A percentile compares a stretch with the other conserved stretches of the same genome.
Evolutionary conservation across 108 stramenopile species (phyloP).

Genomic region (Cyclotella sp.): DNA sequence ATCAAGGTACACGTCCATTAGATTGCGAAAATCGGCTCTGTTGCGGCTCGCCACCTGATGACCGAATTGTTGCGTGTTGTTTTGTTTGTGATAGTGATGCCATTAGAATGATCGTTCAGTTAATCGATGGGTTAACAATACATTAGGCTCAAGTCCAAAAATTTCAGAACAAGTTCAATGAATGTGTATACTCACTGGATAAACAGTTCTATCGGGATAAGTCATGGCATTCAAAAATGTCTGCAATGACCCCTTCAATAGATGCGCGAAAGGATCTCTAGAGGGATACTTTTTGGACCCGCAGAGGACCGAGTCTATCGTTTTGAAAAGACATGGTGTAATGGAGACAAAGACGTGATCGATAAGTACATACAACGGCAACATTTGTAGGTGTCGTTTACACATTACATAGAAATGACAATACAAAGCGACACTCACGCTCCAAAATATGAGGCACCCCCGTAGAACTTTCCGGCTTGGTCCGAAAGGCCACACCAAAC

Average conservation of each 20-base stretch:
- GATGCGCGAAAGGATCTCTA: constrained; percentile 94
- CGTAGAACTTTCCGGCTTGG: constrained; percentile 77
- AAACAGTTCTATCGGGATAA: constrained; percentile 93
- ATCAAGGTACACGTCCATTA: constrained; percentile 90
- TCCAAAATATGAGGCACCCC: constrained; percentile 95
- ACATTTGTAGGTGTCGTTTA: background rate
- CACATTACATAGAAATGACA: background rate
- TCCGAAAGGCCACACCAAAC: constrained; percentile 96
- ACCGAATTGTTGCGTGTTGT: background rate
- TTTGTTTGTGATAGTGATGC: too few species aligned
- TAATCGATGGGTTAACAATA: too few species aligned
- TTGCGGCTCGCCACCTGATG: constrained; percentile 66
- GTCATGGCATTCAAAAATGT: constrained; percentile 96
- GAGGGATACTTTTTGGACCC: constrained; percentile 90
- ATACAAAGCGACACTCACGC: constrained; percentile 42
- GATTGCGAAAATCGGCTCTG: constrained; percentile 86
- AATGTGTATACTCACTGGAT: constrained; percentile 63
- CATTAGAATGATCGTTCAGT: too few species aligned
- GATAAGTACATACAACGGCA: too few species aligned
- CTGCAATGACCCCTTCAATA: constrained; percentile 90
- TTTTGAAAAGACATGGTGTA: background rate
- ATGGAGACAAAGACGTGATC: background rate
- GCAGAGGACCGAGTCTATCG: constrained; percentile 84
- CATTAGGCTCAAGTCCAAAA: too few species aligned
- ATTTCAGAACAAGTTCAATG: background rate